These are phyloP conservation scores for Isoetes engelmannii DNA, from an alignment of 83 land plant species.

Conservation along the genomic window DNA sequence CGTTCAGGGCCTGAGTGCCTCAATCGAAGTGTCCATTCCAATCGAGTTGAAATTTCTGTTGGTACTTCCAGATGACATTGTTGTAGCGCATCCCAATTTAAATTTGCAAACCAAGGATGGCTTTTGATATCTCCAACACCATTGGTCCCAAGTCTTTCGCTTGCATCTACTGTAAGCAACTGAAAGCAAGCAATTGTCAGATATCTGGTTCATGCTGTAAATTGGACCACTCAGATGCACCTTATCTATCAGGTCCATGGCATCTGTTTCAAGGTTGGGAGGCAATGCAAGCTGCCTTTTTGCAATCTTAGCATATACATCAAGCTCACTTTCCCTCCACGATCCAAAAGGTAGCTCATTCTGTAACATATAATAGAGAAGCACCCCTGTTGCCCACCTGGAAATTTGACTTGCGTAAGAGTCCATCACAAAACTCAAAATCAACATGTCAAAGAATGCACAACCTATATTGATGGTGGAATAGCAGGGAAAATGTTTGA, in stretches of 20 bases:
- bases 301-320: conserved; percentile 67
- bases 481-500: too few relatives aligned
- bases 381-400: conserved; percentile 97
- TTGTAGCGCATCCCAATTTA: conserved; percentile 57
- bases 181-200: conserved; percentile 18
- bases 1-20: too few relatives aligned
- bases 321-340: conserved; percentile 87
- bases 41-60: conserved; percentile 47
- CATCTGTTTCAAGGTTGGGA: conserved; percentile 52
- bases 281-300: conserved; percentile 69
- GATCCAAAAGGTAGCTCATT: conserved; percentile 91
- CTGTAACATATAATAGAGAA: conserved; percentile 81
- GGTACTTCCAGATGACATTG: conserved; percentile 54
- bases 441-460: too few relatives aligned
- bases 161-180: conserved; percentile 77
- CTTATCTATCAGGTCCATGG: conserved; percentile 79
- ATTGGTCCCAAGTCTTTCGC: conserved; percentile 43
- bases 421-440: too few relatives aligned
- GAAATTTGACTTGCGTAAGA: not conserved
- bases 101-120: conserved; percentile 72
- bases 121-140: conserved; percentile 50
- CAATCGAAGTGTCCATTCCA: conserved; percentile 24
- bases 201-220: not conserved
- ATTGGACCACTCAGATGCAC: conserved; percentile 20
- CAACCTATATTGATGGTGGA: too few relatives aligned